These are phyloP conservation scores for Penicillium brevicompactum DNA, from an alignment of 2,329 filamentous ascomycete species.

Conservation along the genomic window DNA sequence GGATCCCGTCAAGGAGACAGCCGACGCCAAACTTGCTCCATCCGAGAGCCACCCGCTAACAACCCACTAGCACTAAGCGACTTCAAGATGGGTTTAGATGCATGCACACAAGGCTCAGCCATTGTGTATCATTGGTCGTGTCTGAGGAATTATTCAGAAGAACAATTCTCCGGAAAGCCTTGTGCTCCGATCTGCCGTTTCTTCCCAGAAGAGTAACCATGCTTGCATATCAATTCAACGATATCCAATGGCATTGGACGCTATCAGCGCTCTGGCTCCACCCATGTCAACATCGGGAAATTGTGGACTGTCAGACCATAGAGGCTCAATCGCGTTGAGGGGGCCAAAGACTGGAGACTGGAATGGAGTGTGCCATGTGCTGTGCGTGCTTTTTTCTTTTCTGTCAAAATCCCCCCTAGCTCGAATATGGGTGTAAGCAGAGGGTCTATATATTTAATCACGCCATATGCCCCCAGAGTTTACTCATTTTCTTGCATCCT, in stretches of 20 bases:
- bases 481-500: slow-evolving; percentile 8
- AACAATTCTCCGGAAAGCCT: background rate
- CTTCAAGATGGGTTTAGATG: background rate
- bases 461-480: slow-evolving; percentile 11
- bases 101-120: background rate
- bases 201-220: background rate
- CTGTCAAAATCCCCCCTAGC: background rate
- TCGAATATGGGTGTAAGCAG: background rate
- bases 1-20: background rate
- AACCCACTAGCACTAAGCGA: background rate
- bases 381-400: background rate
- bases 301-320: background rate
- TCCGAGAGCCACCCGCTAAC: background rate
- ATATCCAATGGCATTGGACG: background rate
- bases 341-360: background rate
- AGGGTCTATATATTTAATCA: slow-evolving; percentile 10
- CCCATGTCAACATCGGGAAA: background rate
- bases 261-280: background rate
- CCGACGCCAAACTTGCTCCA: background rate
- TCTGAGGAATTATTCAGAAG: background rate
- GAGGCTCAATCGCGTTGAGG: background rate
- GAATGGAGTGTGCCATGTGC: background rate
- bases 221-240: background rate
- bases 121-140: background rate
- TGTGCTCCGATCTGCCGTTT: background rate